phyloP scores from a whole-genome alignment of 345 rosid genomes.

The Bruguiera parviflora region DNA sequence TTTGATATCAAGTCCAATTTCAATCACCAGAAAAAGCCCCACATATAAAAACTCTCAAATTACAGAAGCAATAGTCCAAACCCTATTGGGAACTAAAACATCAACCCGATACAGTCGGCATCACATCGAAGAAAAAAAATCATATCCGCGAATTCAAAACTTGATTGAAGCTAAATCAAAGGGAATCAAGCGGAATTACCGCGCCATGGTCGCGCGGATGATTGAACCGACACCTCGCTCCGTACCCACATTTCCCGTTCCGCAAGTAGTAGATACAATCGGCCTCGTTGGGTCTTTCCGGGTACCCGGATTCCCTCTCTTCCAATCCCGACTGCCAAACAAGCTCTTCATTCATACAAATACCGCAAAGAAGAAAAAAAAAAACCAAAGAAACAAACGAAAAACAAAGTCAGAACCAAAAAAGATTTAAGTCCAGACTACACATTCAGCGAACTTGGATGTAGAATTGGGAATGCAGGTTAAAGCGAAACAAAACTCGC shows the following conservation, averaged over 20 bases:
- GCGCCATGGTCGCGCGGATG: slow-evolving; percentile 75
- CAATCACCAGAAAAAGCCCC: not conserved
- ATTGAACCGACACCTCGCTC: slow-evolving; percentile 88
- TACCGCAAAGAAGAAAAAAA: not conserved
- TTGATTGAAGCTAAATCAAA: not conserved
- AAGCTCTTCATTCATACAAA: slow-evolving; percentile 48
- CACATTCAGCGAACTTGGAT: slow-evolving; percentile 4
- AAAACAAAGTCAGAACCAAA: slow-evolving; percentile 7
- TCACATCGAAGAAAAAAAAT: not conserved
- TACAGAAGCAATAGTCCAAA: not conserved
- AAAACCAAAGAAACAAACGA: too few relatives aligned
- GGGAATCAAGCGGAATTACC: slow-evolving; percentile 38
- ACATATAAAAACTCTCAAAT: not conserved
- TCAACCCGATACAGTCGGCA: slow-evolving; percentile 1
- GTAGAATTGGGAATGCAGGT: slow-evolving; percentile 17
- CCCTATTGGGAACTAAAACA: slow-evolving; percentile 4
- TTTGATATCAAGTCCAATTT: not conserved
- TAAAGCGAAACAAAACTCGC: slow-evolving; percentile 29
- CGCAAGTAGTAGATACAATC: slow-evolving; percentile 77
- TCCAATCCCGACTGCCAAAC: slow-evolving; percentile 53
- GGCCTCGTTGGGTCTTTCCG: slow-evolving; percentile 69
- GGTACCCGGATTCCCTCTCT: slow-evolving; percentile 53
- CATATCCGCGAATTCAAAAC: not conserved
- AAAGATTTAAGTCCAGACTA: slow-evolving; percentile 3
- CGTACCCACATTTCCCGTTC: slow-evolving; percentile 83